Percentiles rank a stretch among this genome's conserved stretches.
Evolutionary conservation across 1,284 basidiomycete species (phyloP).

Genomic region (Heliocybe sulcata): DNA sequence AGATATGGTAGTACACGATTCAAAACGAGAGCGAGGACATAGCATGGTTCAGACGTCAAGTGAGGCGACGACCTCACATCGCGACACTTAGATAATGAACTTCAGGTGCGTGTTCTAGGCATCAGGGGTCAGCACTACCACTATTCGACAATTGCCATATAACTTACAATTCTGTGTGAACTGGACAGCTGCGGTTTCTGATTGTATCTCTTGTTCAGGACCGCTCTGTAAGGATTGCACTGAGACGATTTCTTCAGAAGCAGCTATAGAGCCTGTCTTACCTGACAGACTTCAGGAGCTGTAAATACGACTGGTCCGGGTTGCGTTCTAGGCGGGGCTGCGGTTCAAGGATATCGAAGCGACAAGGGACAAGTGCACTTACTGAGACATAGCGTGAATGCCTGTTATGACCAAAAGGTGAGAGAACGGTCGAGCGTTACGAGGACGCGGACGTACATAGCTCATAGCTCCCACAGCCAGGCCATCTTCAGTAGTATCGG

Average conservation of each 20-base stretch:
- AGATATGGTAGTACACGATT: background rate
- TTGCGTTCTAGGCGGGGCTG: no score
- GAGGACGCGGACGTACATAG: slow-evolving; percentile 36
- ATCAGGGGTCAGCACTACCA: background rate
- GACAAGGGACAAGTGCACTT: slow-evolving; percentile 12
- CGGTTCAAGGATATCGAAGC: slow-evolving; percentile 16
- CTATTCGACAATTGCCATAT: background rate
- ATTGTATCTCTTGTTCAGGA: slow-evolving; percentile 57
- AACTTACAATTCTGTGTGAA: slow-evolving; percentile 62
- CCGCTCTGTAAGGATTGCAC: slow-evolving; percentile 34
- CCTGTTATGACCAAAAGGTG: slow-evolving; percentile 31
- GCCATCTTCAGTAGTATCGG: slow-evolving; percentile 80
- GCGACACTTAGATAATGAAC: slow-evolving; percentile 22
- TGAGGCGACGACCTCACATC: background rate
- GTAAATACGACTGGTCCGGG: slow-evolving; percentile 68
- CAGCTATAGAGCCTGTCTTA: slow-evolving; percentile 21
- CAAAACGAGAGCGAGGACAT: background rate
- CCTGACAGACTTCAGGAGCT: slow-evolving; percentile 66
- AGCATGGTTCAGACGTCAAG: background rate
- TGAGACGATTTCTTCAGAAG: background rate
- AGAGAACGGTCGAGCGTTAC: background rate
- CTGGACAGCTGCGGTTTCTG: slow-evolving; percentile 79
- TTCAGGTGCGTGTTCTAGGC: slow-evolving; percentile 24
- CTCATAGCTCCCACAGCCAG: slow-evolving; percentile 87
- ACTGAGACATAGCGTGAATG: slow-evolving; percentile 59